Evolutionary conservation across 2,329 filamentous ascomycete genomes (phyloP).

Genomic region (Beauveria australis): DNA sequence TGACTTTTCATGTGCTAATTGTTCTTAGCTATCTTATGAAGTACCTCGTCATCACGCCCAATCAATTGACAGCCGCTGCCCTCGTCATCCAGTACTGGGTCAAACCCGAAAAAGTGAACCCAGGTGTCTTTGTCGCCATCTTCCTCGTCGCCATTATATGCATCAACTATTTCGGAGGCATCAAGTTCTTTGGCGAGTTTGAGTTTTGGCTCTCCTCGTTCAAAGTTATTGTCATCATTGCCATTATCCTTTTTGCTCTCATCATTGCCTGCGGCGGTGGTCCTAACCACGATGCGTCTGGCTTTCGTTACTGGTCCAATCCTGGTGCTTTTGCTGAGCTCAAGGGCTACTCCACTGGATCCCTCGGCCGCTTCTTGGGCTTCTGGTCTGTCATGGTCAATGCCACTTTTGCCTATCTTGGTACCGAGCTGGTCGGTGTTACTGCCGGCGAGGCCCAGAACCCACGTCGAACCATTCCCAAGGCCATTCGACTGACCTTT

Average conservation of each 20-base stretch:
- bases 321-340: slow-evolving; percentile 40
- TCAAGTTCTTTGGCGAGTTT: slow-evolving; percentile 60
- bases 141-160: slow-evolving; percentile 54
- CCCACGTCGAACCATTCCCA: slow-evolving; percentile 66
- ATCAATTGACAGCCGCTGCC: slow-evolving; percentile 73
- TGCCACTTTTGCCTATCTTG: slow-evolving; percentile 71
- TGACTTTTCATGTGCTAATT: slow-evolving; percentile 11
- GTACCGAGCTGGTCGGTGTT: slow-evolving; percentile 68
- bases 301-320: slow-evolving; percentile 58
- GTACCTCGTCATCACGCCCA: slow-evolving; percentile 81
- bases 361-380: slow-evolving; percentile 45
- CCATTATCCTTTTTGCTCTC: slow-evolving; percentile 56
- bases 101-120: slow-evolving; percentile 55
- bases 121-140: slow-evolving; percentile 70
- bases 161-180: slow-evolving; percentile 56
- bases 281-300: slow-evolving; percentile 51
- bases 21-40: slow-evolving; percentile 50
- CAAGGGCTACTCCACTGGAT: slow-evolving; percentile 16
- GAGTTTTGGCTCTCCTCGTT: slow-evolving; percentile 56
- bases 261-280: slow-evolving; percentile 58
- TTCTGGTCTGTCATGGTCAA: slow-evolving; percentile 68
- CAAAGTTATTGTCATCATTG: slow-evolving; percentile 60
- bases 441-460: slow-evolving; percentile 75
- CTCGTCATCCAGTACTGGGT: slow-evolving; percentile 77
- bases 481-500: slow-evolving; percentile 72